Conservation (phyloP, 768 basidiomycete genomes). For the Panaeolus papilionaceus region DNA sequence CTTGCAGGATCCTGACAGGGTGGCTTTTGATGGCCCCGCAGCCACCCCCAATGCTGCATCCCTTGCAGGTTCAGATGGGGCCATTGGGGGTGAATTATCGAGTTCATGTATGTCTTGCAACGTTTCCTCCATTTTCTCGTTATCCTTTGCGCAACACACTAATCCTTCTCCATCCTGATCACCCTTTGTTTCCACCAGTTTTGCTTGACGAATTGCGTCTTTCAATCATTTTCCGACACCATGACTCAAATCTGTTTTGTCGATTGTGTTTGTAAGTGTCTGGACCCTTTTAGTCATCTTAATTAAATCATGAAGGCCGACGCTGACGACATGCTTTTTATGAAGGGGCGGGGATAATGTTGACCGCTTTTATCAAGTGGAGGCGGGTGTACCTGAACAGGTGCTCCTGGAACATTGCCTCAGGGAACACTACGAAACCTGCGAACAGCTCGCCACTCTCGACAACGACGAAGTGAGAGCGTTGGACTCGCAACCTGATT, state of each 20-base stretch:
- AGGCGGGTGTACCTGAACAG: not conserved
- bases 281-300: not conserved
- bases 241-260: not conserved
- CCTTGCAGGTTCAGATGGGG: not conserved
- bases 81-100: not conserved
- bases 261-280: constrained; percentile 10
- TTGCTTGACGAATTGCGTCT: not conserved
- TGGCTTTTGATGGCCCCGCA: not conserved
- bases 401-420: constrained; percentile 1
- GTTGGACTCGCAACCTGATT: constrained; percentile 1
- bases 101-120: not conserved
- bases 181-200: not conserved
- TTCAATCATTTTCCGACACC: not conserved
- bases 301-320: not conserved
- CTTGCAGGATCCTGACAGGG: not conserved
- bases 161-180: not conserved
- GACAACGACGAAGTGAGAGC: not conserved
- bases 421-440: constrained; percentile 10
- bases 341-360: not conserved
- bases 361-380: not conserved
- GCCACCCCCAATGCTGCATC: not conserved
- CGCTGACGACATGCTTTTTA: not conserved
- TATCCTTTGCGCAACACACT: not conserved
- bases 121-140: not conserved
- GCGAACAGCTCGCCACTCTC: not conserved